Conservation (phyloP, 73 alveolate species). For the Paramecium tetraurelia region DNA sequence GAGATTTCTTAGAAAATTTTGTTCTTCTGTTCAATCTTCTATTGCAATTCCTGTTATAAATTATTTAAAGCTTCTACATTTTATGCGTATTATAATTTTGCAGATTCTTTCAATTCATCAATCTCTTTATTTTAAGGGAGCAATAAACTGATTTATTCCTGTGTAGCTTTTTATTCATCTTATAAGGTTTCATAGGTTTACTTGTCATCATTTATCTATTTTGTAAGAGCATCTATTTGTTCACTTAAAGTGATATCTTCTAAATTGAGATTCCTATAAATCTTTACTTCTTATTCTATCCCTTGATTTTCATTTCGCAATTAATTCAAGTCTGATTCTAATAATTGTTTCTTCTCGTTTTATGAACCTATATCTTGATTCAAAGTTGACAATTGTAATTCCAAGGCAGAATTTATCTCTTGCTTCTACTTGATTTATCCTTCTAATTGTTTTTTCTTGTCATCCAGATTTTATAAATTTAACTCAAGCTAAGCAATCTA, state of each 20-base stretch:
- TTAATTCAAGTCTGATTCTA: not conserved
- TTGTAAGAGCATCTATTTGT: not conserved
- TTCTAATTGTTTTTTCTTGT: not conserved
- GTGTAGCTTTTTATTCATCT: not conserved
- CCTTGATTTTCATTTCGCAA: not conserved
- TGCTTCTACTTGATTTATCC: not conserved
- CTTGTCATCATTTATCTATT: conserved; percentile 11
- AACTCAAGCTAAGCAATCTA: not conserved
- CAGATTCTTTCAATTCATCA: not conserved
- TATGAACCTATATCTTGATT: not conserved
- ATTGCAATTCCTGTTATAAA: conserved; percentile 20
- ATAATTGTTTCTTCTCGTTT: not conserved
- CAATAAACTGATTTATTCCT: not conserved
- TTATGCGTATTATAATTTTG: not conserved
- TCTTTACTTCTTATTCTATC: not conserved
- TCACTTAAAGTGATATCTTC: not conserved
- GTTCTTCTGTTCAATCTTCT: not conserved
- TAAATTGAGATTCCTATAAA: not conserved
- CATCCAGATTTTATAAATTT: not conserved
- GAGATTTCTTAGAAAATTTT: not conserved
- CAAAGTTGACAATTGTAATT: not conserved
- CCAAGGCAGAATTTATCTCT: not conserved
- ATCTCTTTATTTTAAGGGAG: not conserved
- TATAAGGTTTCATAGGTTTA: not conserved
- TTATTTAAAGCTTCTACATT: not conserved